Evolutionary conservation across 1,284 basidiomycete genomes (phyloP).

Genomic region (Ganoderma sinense): DNA sequence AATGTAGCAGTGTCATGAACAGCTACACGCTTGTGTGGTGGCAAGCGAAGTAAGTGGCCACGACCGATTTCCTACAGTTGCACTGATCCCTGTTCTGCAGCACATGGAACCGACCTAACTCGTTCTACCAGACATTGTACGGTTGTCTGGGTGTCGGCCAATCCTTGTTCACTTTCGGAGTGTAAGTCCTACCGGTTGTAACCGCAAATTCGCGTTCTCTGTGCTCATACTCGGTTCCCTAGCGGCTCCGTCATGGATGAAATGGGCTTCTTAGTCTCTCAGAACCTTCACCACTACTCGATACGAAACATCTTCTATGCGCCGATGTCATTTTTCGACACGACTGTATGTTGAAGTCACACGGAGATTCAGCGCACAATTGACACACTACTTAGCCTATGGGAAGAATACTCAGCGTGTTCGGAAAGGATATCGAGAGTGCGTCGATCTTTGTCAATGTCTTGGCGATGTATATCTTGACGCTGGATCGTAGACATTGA

Average conservation of each 20-base stretch:
- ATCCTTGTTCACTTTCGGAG: slow-evolving; percentile 69
- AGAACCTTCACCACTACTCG: slow-evolving; percentile 63
- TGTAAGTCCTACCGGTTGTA: slow-evolving; percentile 45
- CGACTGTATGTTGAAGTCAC: slow-evolving; percentile 51
- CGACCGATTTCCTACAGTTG: slow-evolving; percentile 5
- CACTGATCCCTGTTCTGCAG: slow-evolving; percentile 40
- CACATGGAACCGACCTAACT: slow-evolving; percentile 54
- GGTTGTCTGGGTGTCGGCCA: slow-evolving; percentile 67
- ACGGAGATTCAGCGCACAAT: background rate
- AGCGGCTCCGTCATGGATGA: slow-evolving; percentile 65
- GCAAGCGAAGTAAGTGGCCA: slow-evolving; percentile 61
- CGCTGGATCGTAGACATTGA: slow-evolving; percentile 55
- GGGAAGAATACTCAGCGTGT: slow-evolving; percentile 70
- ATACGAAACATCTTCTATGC: slow-evolving; percentile 68
- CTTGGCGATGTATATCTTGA: background rate
- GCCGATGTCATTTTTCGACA: slow-evolving; percentile 78
- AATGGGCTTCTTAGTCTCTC: slow-evolving; percentile 64
- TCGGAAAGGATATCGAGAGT: slow-evolving; percentile 73
- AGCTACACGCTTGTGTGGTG: slow-evolving; percentile 77
- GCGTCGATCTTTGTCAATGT: slow-evolving; percentile 21
- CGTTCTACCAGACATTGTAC: slow-evolving; percentile 79
- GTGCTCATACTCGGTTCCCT: slow-evolving; percentile 21
- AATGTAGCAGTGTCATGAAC: slow-evolving; percentile 62
- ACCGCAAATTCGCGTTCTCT: slow-evolving; percentile 28
- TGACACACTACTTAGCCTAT: slow-evolving; percentile 49